Conservation (phyloP, 2,329 filamentous ascomycete genomes). For the Diaporthe longicolla region DNA sequence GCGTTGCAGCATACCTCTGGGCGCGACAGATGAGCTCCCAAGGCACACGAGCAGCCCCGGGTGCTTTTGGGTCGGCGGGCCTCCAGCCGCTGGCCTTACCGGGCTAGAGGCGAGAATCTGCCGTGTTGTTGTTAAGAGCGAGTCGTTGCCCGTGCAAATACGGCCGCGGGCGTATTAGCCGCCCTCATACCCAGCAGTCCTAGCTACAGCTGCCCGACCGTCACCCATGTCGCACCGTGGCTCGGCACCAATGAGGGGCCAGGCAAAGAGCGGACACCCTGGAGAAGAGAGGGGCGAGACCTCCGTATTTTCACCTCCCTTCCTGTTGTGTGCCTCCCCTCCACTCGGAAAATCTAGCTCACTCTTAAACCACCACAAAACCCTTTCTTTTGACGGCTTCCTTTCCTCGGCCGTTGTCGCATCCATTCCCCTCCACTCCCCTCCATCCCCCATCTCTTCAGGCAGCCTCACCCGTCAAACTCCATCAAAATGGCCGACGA, state of each 20-base stretch:
- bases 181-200: not conserved
- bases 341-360: slow-evolving; percentile 10
- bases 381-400: slow-evolving; percentile 38
- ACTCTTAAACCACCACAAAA: slow-evolving; percentile 1
- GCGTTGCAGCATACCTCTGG: not conserved
- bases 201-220: slow-evolving; percentile 23
- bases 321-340: slow-evolving; percentile 2
- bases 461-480: slow-evolving; percentile 49
- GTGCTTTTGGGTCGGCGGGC: not conserved
- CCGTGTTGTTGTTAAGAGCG: not conserved
- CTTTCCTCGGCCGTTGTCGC: slow-evolving; percentile 37
- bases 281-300: slow-evolving; percentile 13
- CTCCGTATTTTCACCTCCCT: slow-evolving; percentile 21
- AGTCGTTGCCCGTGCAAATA: not conserved
- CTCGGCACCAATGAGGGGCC: slow-evolving; percentile 15
- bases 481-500: slow-evolving; percentile 71
- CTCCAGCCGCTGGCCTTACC: not conserved
- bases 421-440: slow-evolving; percentile 34
- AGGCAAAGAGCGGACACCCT: slow-evolving; percentile 25
- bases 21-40: not conserved
- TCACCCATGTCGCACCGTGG: slow-evolving; percentile 10
- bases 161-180: not conserved
- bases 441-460: slow-evolving; percentile 31
- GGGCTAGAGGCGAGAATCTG: not conserved
- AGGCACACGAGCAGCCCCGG: slow-evolving; percentile 1